phyloP scores from a whole-genome alignment of 306 rosid genomes.

The Herpetospermum pedunculosum region DNA sequence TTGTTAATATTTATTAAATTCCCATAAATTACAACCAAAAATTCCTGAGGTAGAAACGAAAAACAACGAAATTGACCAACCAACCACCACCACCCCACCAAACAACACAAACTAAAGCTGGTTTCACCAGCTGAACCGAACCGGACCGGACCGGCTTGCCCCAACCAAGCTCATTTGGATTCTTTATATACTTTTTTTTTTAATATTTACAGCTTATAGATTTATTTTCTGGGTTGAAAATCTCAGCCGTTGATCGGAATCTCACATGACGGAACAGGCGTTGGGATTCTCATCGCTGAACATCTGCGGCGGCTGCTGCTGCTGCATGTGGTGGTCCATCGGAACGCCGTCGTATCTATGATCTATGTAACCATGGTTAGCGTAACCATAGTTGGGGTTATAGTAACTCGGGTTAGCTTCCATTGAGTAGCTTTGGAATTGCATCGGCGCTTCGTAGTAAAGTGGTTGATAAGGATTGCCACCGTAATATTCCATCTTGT shows the following conservation, averaged over 20 bases:
- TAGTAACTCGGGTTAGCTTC: constrained; percentile 26
- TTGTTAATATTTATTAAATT: neutral
- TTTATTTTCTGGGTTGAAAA: neutral
- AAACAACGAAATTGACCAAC: neutral
- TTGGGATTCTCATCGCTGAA: constrained; percentile 64
- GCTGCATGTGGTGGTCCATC: neutral
- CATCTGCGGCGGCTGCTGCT: constrained; percentile 27
- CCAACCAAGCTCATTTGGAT: neutral
- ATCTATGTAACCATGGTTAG: constrained; percentile 5
- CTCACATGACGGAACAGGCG: constrained; percentile 52
- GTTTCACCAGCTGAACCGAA: neutral
- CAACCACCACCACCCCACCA: neutral
- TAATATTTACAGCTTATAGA: constrained; percentile 7
- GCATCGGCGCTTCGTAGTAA: constrained; percentile 9
- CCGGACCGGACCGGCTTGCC: neutral
- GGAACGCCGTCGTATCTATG: constrained; percentile 17
- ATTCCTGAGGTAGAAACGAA: neutral
- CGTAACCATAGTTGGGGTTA: neutral
- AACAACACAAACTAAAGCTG: neutral
- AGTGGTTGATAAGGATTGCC: constrained; percentile 19
- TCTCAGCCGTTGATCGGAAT: constrained; percentile 3
- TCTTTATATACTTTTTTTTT: neutral
- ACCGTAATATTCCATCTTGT: constrained; percentile 41
- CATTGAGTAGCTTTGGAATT: constrained; percentile 9
- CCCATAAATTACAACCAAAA: constrained; percentile 8